Evolutionary conservation across 1,284 basidiomycete genomes (phyloP), one percentile per base, ranked within the genome.

Genomic region (Exobasidium cylindrosporum): DNA sequence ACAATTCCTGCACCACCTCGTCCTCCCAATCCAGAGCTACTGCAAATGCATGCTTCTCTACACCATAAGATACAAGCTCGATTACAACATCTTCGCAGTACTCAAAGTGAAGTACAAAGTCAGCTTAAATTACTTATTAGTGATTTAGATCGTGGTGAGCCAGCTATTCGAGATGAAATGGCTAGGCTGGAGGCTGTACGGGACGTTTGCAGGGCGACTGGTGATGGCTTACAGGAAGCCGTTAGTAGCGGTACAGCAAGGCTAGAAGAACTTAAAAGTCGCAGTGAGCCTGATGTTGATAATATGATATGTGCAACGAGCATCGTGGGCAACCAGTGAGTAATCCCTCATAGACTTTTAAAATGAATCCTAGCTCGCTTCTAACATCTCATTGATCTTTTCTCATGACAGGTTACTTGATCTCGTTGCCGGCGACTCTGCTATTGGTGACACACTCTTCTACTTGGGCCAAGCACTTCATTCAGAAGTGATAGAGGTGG

Each of bases 361-460:
- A 31, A 32, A 7, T 24, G 21, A 10, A 28, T 31, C 6, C 29
- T 10, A 6, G 6, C 31, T 23, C 26, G 4, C 17, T 21, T n/a
- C 58, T 54, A 13, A n/a, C 56, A n/a, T n/a, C n/a, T n/a, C n/a
- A n/a, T 6, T 35, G 10, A 4, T 45, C 31, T 10, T 30, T 30
- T 13, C n/a, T 35, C 13, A n/a, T 26, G 43, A 2, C 77, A 97
- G 94, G 81, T 83, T 98, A 26, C 87, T 97, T 68, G 91, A 96
- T 78, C 84, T 98, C 24, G 88, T 97, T 5, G 93, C 96, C n/a
- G 96, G 98, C 80, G 96, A 98, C 81, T 93, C 94, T 72, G 93
- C 95, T 0, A 92, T 98, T 73, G 93, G 97, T 81, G 96, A 98
- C 81, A 95, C 95, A 28, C 89, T 97, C 64, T 98, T 97, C 82